Evolutionary conservation across 139 green algal genomes (phyloP).

Genomic region (Auxenochlorella pyrenoidosa): DNA sequence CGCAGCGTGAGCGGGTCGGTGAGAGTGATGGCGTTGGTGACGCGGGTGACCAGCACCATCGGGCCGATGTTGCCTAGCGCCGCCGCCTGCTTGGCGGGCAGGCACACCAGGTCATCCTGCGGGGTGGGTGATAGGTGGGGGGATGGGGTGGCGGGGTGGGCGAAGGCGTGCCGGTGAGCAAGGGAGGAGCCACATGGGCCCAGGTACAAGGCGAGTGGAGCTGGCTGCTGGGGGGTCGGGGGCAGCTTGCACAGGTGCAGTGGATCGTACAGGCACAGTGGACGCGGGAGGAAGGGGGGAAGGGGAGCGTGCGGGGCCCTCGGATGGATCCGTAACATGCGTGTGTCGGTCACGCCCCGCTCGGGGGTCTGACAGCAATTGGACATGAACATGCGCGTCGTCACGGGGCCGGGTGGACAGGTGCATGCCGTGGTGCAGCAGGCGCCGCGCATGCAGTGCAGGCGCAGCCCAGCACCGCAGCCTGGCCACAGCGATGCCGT

Average conservation of each 20-base stretch:
- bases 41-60: slow-evolving; percentile 87
- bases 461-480: no score
- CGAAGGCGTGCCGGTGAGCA: no score
- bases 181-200: no score
- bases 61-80: slow-evolving; percentile 85
- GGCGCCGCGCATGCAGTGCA: no score
- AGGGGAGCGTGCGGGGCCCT: background rate
- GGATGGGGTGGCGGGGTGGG: background rate
- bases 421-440: background rate
- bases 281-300: background rate
- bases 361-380: slow-evolving; percentile 29
- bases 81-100: slow-evolving; percentile 81
- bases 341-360: slow-evolving; percentile 3
- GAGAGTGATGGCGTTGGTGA: slow-evolving; percentile 89
- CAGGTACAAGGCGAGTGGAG: no score
- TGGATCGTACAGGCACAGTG: background rate
- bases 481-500: no score
- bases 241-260: no score
- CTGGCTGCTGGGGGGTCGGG: no score
- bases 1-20: slow-evolving; percentile 88
- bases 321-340: slow-evolving; percentile 8
- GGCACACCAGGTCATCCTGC: slow-evolving; percentile 95
- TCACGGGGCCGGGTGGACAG: background rate
- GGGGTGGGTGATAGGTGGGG: slow-evolving; percentile 7
- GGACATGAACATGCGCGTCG: background rate